These are phyloP conservation scores for Trichosporon asahii DNA, from an alignment of 1,284 basidiomycete genomes.

Conservation along the genomic window DNA sequence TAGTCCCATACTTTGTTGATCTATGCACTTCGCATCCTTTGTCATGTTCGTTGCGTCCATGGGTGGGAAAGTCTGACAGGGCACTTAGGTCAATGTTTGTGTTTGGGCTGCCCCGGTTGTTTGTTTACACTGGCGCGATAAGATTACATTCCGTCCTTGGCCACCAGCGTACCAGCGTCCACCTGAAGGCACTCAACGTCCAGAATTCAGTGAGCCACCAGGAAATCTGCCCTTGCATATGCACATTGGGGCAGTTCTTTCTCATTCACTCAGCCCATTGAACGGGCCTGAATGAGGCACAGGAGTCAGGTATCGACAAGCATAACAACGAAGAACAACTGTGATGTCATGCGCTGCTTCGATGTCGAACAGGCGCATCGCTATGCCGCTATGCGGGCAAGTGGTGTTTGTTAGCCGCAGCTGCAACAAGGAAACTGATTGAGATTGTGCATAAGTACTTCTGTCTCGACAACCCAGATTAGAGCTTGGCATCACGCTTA, in stretches of 20 bases:
- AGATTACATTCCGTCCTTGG: background rate
- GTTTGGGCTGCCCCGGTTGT: too few relatives aligned
- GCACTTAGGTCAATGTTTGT: too few relatives aligned
- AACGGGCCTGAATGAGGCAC: background rate
- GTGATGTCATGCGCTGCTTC: background rate
- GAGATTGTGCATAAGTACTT: background rate
- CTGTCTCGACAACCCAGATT: background rate
- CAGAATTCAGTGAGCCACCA: background rate
- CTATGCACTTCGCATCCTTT: background rate
- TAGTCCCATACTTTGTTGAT: background rate
- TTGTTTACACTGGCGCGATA: background rate
- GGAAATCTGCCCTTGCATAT: too few relatives aligned
- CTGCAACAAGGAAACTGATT: background rate
- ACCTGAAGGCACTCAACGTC: background rate
- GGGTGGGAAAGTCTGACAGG: background rate
- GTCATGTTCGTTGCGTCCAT: background rate
- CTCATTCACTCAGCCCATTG: background rate
- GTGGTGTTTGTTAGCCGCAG: too few relatives aligned
- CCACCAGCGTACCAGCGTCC: background rate
- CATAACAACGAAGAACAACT: background rate
- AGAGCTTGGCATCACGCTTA: conserved; percentile 15
- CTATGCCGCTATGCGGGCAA: too few relatives aligned
- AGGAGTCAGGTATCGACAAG: background rate
- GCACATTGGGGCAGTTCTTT: background rate
- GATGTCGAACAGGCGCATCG: too few relatives aligned